Conservation (phyloP, 2,329 filamentous ascomycete species). For the Aspergillus chevalieri region DNA sequence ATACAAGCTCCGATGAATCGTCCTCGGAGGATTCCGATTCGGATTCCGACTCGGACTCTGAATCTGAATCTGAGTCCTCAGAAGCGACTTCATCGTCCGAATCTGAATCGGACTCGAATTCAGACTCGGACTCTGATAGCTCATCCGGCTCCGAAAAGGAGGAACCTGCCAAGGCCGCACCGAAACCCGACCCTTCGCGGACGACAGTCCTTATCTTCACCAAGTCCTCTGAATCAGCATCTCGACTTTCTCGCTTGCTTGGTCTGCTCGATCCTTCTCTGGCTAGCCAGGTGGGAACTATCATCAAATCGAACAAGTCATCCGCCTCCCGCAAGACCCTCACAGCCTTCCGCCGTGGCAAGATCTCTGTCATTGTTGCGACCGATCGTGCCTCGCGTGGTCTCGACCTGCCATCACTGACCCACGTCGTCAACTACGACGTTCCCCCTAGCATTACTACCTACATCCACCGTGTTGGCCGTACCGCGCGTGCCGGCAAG, state of each 20-base stretch:
- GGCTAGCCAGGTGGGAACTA: slow-evolving; percentile 56
- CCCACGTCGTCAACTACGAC: slow-evolving; percentile 91
- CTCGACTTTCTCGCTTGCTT: slow-evolving; percentile 78
- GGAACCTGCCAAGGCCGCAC: slow-evolving; percentile 9
- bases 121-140: slow-evolving; percentile 14
- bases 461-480: slow-evolving; percentile 87
- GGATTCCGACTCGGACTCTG: slow-evolving; percentile 17
- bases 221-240: slow-evolving; percentile 79
- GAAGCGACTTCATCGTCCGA: slow-evolving; percentile 4
- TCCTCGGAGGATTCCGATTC: slow-evolving; percentile 21
- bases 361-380: slow-evolving; percentile 70
- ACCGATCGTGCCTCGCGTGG: slow-evolving; percentile 92
- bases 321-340: slow-evolving; percentile 63
- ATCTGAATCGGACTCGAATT: slow-evolving; percentile 17
- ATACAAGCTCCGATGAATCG: slow-evolving; percentile 32
- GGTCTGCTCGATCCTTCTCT: slow-evolving; percentile 58
- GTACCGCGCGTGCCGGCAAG: slow-evolving; percentile 77
- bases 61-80: slow-evolving; percentile 17
- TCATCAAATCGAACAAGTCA: slow-evolving; percentile 73
- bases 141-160: slow-evolving; percentile 13
- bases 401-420: slow-evolving; percentile 71
- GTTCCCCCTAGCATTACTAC: slow-evolving; percentile 72
- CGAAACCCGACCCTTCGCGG: slow-evolving; percentile 30
- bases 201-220: slow-evolving; percentile 71
- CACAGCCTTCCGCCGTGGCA: slow-evolving; percentile 57